Percentiles rank a stretch among this genome's conserved stretches.
Conservation (phyloP, 805 yeast genomes). For the Pichia pseudocactophila region DNA sequence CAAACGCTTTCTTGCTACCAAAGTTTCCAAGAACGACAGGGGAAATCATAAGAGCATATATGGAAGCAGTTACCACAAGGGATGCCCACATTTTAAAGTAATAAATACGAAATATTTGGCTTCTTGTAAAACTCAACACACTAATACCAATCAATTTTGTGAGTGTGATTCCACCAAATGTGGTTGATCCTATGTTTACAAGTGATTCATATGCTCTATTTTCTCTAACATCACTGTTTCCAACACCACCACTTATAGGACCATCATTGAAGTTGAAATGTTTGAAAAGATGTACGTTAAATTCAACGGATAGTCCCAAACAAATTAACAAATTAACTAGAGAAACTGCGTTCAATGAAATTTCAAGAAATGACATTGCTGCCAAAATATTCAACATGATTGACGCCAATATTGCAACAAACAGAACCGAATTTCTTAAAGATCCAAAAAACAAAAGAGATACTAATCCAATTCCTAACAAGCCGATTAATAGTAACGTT, state of each 20-base stretch:
- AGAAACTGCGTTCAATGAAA: slow-evolving; percentile 80
- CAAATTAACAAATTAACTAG: slow-evolving; percentile 88
- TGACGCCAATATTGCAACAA: slow-evolving; percentile 51
- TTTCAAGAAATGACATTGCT: slow-evolving; percentile 62
- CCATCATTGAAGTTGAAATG: slow-evolving; percentile 46
- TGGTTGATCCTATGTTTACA: slow-evolving; percentile 78
- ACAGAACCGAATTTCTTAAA: slow-evolving; percentile 43
- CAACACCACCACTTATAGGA: neutral
- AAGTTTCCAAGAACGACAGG: slow-evolving; percentile 62
- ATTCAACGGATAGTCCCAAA: slow-evolving; percentile 88
- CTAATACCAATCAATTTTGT: slow-evolving; percentile 84
- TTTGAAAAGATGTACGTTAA: slow-evolving; percentile 78
- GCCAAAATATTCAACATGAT: slow-evolving; percentile 73
- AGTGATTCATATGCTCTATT: slow-evolving; percentile 49
- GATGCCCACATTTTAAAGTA: slow-evolving; percentile 94
- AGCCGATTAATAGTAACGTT: slow-evolving; percentile 43
- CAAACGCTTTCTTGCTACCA: slow-evolving; percentile 29
- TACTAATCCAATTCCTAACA: slow-evolving; percentile 38
- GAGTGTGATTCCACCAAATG: slow-evolving; percentile 80
- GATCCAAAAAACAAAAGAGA: slow-evolving; percentile 62
- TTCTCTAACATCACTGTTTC: slow-evolving; percentile 5
- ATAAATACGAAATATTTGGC: slow-evolving; percentile 83
- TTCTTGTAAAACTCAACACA: slow-evolving; percentile 78
- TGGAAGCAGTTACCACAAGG: slow-evolving; percentile 63
- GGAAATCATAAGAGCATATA: slow-evolving; percentile 69